These are phyloP conservation scores for Phycomyces nitens DNA, from an alignment of 192 early-diverging fungal species.

Conservation along the genomic window DNA sequence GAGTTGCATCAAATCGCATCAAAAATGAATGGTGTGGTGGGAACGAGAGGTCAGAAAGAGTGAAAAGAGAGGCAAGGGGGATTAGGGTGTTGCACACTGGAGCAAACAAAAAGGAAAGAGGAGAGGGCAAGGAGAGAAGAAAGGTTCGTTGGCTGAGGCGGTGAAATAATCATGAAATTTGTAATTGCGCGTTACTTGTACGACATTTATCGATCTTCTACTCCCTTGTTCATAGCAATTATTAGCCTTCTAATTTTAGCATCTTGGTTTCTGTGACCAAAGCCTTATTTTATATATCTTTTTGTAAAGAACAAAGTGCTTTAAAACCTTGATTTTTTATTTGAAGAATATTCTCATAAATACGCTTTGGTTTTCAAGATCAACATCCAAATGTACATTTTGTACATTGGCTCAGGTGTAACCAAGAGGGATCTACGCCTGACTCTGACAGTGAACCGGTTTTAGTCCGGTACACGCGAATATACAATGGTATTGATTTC, in stretches of 20 bases:
- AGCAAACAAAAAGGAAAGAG: neutral
- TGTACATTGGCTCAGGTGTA: too few relatives aligned
- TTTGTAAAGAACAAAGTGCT: neutral
- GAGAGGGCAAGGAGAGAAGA: neutral
- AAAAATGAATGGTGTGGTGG: neutral
- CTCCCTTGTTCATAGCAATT: neutral
- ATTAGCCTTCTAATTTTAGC: neutral
- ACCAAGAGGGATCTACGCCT: too few relatives aligned
- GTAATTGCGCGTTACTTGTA: neutral
- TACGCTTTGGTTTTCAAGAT: too few relatives aligned
- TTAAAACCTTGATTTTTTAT: neutral
- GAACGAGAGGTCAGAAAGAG: neutral
- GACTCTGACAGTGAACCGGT: too few relatives aligned
- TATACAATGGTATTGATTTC: too few relatives aligned
- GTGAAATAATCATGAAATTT: neutral
- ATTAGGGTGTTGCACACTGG: neutral
- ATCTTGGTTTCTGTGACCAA: neutral
- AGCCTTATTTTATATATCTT: neutral
- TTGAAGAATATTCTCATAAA: too few relatives aligned
- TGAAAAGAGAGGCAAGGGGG: neutral
- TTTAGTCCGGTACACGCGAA: too few relatives aligned
- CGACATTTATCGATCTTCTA: conserved; percentile 1
- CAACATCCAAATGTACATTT: too few relatives aligned
- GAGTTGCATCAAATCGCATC: too few relatives aligned
- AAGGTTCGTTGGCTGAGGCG: neutral